Conservation (phyloP, 108 stramenopile species). For the Cyclotella kingstonii region DNA sequence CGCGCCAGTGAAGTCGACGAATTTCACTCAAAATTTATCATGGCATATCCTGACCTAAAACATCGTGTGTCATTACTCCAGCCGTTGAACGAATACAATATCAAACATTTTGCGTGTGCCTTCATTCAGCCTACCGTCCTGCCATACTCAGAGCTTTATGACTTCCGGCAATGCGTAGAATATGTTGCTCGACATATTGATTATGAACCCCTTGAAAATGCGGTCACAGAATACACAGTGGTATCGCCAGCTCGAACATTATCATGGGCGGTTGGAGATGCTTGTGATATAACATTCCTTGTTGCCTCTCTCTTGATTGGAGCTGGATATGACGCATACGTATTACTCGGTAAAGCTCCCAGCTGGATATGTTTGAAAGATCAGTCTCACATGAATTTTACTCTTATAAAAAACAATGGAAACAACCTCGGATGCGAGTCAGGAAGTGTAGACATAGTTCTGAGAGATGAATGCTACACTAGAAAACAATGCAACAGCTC, state of each 20-base stretch:
- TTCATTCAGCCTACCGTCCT: conserved; percentile 69
- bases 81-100: conserved; percentile 43
- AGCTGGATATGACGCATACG: conserved; percentile 81
- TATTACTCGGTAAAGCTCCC: conserved; percentile 64
- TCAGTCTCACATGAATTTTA: conserved; percentile 14
- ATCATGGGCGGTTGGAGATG: conserved; percentile 61
- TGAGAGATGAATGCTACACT: conserved; percentile 12
- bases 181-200: conserved; percentile 67
- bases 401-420: not conserved
- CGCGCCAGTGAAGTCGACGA: conserved; percentile 2
- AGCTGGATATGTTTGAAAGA: conserved; percentile 35
- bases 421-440: not conserved
- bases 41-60: conserved; percentile 10
- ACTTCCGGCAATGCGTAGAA: conserved; percentile 39
- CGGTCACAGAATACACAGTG: conserved; percentile 14
- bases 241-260: conserved; percentile 54
- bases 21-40: conserved; percentile 4
- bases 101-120: conserved; percentile 69
- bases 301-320: conserved; percentile 66
- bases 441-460: conserved; percentile 1
- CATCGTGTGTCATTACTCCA: conserved; percentile 13
- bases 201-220: conserved; percentile 73
- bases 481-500: conserved; percentile 28
- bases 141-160: conserved; percentile 61
- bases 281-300: conserved; percentile 64